phyloP scores from a whole-genome alignment of 2,329 filamentous ascomycete species.

The Talaromyces verruculosus region DNA sequence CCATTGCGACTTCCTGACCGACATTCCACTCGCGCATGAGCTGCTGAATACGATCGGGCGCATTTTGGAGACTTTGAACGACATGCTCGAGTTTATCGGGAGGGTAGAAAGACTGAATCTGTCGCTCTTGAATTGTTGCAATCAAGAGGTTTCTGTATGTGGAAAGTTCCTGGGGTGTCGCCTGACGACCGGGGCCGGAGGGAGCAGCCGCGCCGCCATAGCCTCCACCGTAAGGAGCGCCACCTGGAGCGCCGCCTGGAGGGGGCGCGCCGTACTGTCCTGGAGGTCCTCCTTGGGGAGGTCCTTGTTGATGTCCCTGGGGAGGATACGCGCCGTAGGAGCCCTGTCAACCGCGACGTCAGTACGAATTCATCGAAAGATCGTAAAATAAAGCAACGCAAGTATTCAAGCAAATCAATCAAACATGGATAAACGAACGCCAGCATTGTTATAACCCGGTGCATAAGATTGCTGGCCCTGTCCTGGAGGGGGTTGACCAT shows the following conservation, averaged over 20 bases:
- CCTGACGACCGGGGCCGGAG: constrained; percentile 31
- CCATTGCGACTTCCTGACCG: constrained; percentile 60
- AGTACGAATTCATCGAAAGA: not conserved
- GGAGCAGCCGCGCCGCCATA: constrained; percentile 33
- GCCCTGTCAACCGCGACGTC: constrained; percentile 4
- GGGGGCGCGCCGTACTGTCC: constrained; percentile 29
- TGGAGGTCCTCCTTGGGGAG: constrained; percentile 20
- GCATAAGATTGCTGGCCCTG: constrained; percentile 29
- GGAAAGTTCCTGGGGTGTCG: constrained; percentile 51
- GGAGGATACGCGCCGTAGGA: constrained; percentile 27
- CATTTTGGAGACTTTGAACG: constrained; percentile 35
- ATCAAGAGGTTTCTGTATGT: constrained; percentile 59
- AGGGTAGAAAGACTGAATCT: constrained; percentile 59
- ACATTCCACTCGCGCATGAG: constrained; percentile 59
- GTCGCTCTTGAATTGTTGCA: constrained; percentile 60
- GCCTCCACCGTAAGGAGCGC: constrained; percentile 27
- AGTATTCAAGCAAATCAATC: constrained; percentile 3
- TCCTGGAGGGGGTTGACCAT: constrained; percentile 32
- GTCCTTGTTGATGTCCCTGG: constrained; percentile 29
- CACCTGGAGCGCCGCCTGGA: constrained; percentile 34
- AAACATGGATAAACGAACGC: constrained; percentile 24
- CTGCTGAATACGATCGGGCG: constrained; percentile 51
- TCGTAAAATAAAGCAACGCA: not conserved
- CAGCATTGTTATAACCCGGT: constrained; percentile 29
- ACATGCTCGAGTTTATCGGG: constrained; percentile 47